Percentiles rank a stretch among this genome's conserved stretches.
phyloP scores from a whole-genome alignment of 2,329 filamentous ascomycete genomes.

The Orbilia blumenaviensis region DNA sequence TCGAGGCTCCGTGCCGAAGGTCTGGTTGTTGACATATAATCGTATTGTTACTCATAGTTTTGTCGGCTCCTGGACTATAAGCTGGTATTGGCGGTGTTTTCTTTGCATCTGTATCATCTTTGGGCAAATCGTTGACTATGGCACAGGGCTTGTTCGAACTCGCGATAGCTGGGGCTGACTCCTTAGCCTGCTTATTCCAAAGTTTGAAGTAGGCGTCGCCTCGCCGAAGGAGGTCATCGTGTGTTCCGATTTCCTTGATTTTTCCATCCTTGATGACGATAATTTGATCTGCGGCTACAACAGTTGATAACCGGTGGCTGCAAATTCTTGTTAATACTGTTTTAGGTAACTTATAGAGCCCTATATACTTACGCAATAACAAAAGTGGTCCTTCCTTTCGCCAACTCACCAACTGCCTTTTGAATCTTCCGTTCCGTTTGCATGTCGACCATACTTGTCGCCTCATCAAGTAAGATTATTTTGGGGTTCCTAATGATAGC shows the following conservation, averaged over 20 bases:
- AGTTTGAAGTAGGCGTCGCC: constrained; percentile 71
- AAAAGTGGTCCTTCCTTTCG: constrained; percentile 66
- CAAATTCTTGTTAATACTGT: constrained; percentile 41
- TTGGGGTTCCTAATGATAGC: constrained; percentile 63
- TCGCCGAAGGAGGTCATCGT: constrained; percentile 68
- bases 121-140: constrained; percentile 33
- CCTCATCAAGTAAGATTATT: constrained; percentile 65
- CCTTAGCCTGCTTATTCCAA: constrained; percentile 70
- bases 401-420: constrained; percentile 63
- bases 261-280: constrained; percentile 72
- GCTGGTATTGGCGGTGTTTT: constrained; percentile 35
- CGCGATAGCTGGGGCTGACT: constrained; percentile 35
- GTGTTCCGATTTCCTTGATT: constrained; percentile 72
- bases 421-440: constrained; percentile 64
- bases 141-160: constrained; percentile 19
- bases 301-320: constrained; percentile 75
- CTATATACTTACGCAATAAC: constrained; percentile 65
- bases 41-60: constrained; percentile 43
- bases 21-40: constrained; percentile 21
- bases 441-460: constrained; percentile 66
- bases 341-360: constrained; percentile 53
- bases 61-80: background rate
- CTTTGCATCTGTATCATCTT: constrained; percentile 44
- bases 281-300: constrained; percentile 74
- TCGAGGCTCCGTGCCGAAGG: background rate